phyloP scores from a whole-genome alignment of 2,329 filamentous ascomycete genomes.

The Monosporascus sp. region DNA sequence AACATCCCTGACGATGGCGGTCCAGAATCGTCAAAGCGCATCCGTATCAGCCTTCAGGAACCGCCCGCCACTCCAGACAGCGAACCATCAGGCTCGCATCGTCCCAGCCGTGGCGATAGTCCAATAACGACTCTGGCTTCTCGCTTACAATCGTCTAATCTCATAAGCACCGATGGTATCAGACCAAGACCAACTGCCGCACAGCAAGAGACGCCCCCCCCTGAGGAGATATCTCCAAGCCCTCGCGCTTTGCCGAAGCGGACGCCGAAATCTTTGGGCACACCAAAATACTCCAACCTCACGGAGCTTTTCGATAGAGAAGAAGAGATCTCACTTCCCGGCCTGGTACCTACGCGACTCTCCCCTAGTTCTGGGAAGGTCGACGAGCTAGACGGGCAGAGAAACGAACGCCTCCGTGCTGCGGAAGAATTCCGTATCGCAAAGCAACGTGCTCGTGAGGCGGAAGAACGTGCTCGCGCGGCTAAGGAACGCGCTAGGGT shows the following conservation, averaged over 20 bases:
- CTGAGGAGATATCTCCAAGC: neutral
- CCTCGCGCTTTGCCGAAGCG: too few relatives aligned
- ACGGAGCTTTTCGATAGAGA: slow-evolving; percentile 20
- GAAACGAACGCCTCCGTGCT: slow-evolving; percentile 5
- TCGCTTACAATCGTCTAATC: too few relatives aligned
- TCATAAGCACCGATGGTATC: too few relatives aligned
- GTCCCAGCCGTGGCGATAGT: too few relatives aligned
- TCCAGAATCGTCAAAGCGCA: neutral
- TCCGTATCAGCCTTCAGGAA: neutral
- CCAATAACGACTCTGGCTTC: too few relatives aligned
- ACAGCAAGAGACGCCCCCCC: neutral
- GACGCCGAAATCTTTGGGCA: slow-evolving; percentile 1
- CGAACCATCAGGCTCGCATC: neutral
- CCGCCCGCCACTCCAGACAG: neutral
- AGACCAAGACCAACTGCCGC: too few relatives aligned
- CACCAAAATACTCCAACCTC: slow-evolving; percentile 11
- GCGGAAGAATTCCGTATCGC: slow-evolving; percentile 1
- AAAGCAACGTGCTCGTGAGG: neutral
- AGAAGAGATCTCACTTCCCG: slow-evolving; percentile 16
- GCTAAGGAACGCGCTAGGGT: neutral
- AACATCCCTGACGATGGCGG: neutral
- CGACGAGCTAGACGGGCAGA: slow-evolving; percentile 8
- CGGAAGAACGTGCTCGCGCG: neutral
- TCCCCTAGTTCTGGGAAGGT: slow-evolving; percentile 9
- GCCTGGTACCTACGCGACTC: slow-evolving; percentile 7